phyloP scores from a whole-genome alignment of 441 rosid species.

The Syzygium syzygioides region DNA sequence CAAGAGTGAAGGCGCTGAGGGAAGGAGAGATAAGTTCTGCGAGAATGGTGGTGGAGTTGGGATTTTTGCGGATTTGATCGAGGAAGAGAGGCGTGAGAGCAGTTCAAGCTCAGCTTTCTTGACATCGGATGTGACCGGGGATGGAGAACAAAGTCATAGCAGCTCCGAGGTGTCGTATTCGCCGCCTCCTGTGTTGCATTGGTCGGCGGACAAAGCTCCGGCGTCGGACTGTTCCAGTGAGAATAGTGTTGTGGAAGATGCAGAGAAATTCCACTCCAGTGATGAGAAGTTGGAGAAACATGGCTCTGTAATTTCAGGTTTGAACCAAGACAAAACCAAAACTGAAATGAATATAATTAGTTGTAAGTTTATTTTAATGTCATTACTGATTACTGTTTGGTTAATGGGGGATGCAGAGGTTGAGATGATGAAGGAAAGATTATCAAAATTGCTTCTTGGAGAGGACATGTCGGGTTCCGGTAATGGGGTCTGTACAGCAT shows the following conservation, averaged over 20 bases:
- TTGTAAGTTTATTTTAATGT: neutral
- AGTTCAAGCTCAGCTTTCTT: slow-evolving; percentile 74
- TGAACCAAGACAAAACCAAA: neutral
- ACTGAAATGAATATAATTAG: neutral
- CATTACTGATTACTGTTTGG: neutral
- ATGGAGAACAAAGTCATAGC: slow-evolving; percentile 52
- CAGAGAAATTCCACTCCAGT: slow-evolving; percentile 28
- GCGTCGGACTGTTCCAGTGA: slow-evolving; percentile 27
- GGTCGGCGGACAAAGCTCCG: slow-evolving; percentile 40
- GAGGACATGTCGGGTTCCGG: slow-evolving; percentile 99
- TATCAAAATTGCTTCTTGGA: slow-evolving; percentile 86
- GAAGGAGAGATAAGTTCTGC: slow-evolving; percentile 15
- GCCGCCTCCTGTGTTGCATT: slow-evolving; percentile 36
- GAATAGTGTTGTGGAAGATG: slow-evolving; percentile 20
- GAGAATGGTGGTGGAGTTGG: slow-evolving; percentile 21
- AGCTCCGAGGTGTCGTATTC: slow-evolving; percentile 65
- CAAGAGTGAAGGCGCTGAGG: slow-evolving; percentile 24
- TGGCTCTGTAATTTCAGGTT: slow-evolving; percentile 61
- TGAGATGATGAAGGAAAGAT: slow-evolving; percentile 97
- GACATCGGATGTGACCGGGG: slow-evolving; percentile 53
- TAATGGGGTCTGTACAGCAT: slow-evolving; percentile 87
- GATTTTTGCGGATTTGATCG: slow-evolving; percentile 40
- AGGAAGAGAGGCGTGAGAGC: slow-evolving; percentile 48
- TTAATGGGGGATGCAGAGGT: slow-evolving; percentile 39
- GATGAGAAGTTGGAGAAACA: slow-evolving; percentile 35